Evolutionary conservation across 192 early-diverging fungal genomes (phyloP), one percentile per base, ranked within the genome.

Genomic region (Umbelopsis sp.): DNA sequence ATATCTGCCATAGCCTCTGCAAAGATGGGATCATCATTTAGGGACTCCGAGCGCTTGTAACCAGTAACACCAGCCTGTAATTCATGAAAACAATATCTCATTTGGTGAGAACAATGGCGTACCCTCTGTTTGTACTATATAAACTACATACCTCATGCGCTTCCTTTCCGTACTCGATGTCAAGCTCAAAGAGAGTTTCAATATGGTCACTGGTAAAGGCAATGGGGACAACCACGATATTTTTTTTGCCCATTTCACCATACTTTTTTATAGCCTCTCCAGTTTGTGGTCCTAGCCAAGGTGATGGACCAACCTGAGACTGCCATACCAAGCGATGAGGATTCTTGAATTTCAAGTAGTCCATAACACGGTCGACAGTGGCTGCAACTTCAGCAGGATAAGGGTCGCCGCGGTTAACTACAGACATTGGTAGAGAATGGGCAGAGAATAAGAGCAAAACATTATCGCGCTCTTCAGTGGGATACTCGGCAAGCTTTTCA

Each of bases 141-240:
- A 0, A 17, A 2, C 47, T 29, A 22, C 68, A 21, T 81, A 92
- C 89, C 83, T 96, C 87, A 45, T 89, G 70, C 6, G 95, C 97
- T 34, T 95, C 84, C 38, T 95, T 82, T 3, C 91, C 93, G 72
- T 97, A 98, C 72, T 98, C 97, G 21, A 95, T 72, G 80, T 99
- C 97, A 56, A 99, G 83, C 86, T 99, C 97, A 87, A 89, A 99
- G 66, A 99, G 77, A 3, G 97, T 99, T 77, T 99, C 97, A 51
- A 99, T 93, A 76, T 99, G 97, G 74, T 99, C 97, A 29, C 91
- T 93, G 2, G 96, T 96, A 65, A 99, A 99, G 1, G 97, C 96
- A 75, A 99, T 91, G 1, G 97, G 97, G 3, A 99, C 91, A 36
- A 96, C 75, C 20, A 97, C 81, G 26, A 96, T 71, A 74, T 97